A percentile compares a stretch with the other conserved stretches of the same genome.
phyloP scores from a whole-genome alignment of 371 early-diverging fungal species.

The Mucor velutinosus region DNA sequence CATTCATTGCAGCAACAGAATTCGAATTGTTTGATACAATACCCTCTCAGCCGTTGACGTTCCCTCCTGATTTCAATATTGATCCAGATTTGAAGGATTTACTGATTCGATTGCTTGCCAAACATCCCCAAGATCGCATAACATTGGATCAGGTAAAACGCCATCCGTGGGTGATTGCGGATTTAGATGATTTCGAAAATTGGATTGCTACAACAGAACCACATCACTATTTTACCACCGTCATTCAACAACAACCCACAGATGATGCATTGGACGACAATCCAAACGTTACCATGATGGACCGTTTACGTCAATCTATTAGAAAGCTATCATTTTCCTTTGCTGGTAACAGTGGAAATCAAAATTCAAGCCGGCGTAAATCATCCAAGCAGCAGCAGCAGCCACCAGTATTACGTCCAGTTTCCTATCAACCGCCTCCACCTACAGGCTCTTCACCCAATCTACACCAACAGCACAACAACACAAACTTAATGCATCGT shows the following conservation, averaged over 20 bases:
- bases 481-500: conserved; percentile 4
- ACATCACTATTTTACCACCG: not conserved
- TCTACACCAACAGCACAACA: not conserved
- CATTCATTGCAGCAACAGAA: conserved; percentile 97
- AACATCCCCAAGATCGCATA: conserved; percentile 84
- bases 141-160: conserved; percentile 83
- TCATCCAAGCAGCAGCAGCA: conserved; percentile 4
- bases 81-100: conserved; percentile 62
- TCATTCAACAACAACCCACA: not conserved
- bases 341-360: not conserved
- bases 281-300: conserved; percentile 37
- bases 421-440: conserved; percentile 11
- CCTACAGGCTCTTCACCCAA: not conserved
- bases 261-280: conserved; percentile 12
- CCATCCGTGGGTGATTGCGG: conserved; percentile 89
- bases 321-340: conserved; percentile 26
- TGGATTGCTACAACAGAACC: conserved; percentile 50
- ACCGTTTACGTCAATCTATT: conserved; percentile 25
- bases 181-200: conserved; percentile 58
- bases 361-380: not conserved
- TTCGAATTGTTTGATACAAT: conserved; percentile 94
- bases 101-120: conserved; percentile 73
- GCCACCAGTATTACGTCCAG: not conserved
- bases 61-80: conserved; percentile 32
- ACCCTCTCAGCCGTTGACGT: conserved; percentile 61